phyloP scores from a whole-genome alignment of 257 asterid species.

The Fraxinus anomala region DNA sequence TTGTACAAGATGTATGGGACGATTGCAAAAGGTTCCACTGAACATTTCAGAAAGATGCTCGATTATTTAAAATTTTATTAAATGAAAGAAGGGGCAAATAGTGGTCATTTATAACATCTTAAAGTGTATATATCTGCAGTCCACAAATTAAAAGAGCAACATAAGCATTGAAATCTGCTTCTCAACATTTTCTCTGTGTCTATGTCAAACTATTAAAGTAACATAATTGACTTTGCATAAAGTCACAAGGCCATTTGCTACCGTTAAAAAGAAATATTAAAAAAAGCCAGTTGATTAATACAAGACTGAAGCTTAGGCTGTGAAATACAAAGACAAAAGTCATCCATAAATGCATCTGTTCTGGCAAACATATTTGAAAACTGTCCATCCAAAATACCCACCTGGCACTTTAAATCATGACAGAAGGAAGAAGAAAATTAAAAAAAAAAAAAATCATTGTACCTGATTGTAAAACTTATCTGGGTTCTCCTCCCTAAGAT shows the following conservation, averaged over 20 bases:
- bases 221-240: slow-evolving; percentile 4
- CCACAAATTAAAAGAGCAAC: not conserved
- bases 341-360: not conserved
- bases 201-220: not conserved
- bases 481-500: slow-evolving; percentile 97
- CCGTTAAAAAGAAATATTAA: not conserved
- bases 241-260: not conserved
- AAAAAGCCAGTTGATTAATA: slow-evolving; percentile 6
- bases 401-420: not conserved
- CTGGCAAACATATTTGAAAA: not conserved
- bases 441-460: slow-evolving; percentile 5
- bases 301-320: not conserved
- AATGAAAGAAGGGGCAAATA: not conserved
- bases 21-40: not conserved
- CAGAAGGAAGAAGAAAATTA: not conserved
- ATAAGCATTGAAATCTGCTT: not conserved
- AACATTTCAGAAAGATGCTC: not conserved
- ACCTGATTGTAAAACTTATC: slow-evolving; percentile 99
- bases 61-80: too few species aligned
- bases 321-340: not conserved
- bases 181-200: not conserved
- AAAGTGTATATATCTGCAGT: not conserved
- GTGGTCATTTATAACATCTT: not conserved
- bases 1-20: not conserved
- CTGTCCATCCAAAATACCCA: not conserved